Evolutionary conservation across 129 eudicot genomes (phyloP).

Genomic region (Chrysanthemum makinoi): DNA sequence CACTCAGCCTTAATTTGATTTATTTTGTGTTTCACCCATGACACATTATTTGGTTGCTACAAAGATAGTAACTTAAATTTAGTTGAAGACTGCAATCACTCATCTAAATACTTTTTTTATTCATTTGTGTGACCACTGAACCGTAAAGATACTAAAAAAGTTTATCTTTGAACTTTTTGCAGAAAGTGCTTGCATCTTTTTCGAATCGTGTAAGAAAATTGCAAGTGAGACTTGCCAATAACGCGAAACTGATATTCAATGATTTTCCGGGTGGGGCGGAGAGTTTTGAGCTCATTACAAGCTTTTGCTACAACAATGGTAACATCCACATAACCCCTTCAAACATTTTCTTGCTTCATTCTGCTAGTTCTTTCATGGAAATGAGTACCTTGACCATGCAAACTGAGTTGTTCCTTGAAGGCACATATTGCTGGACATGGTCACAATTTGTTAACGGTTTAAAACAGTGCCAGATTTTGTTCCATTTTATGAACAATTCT

Average conservation of each 20-base stretch:
- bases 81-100: neutral
- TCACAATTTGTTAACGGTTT: constrained; percentile 45
- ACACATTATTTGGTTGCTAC: neutral
- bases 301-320: constrained; percentile 63
- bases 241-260: constrained; percentile 38
- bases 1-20: neutral
- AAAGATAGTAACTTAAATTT: neutral
- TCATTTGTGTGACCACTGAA: neutral
- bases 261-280: constrained; percentile 68
- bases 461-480: constrained; percentile 45
- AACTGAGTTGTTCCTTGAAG: constrained; percentile 35
- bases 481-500: constrained; percentile 13
- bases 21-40: neutral
- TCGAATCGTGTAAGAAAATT: constrained; percentile 44
- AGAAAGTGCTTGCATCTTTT: constrained; percentile 42
- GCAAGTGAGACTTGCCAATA: constrained; percentile 4
- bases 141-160: neutral
- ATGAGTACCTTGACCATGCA: constrained; percentile 40
- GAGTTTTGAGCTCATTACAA: constrained; percentile 55
- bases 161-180: constrained; percentile 20
- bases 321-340: constrained; percentile 42
- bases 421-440: constrained; percentile 50
- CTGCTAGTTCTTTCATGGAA: constrained; percentile 51
- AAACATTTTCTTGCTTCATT: constrained; percentile 44
- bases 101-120: neutral